A percentile compares a stretch with the other conserved stretches of the same genome.
Conservation (phyloP, 768 basidiomycete species). For the Sporobolomyces phaffii region DNA sequence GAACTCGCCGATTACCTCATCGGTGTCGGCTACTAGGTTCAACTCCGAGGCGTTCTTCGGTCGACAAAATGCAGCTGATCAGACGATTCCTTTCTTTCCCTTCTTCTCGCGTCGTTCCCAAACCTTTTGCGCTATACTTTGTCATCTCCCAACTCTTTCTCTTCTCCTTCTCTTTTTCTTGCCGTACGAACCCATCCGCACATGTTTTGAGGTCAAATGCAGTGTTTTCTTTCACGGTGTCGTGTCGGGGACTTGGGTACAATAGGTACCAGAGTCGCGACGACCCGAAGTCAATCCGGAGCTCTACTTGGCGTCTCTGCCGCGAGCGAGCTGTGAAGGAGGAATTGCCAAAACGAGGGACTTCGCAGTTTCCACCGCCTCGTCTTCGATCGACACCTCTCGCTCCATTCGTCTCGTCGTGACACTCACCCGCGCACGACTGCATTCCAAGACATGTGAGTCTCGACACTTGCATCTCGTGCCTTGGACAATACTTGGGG, state of each 20-base stretch:
- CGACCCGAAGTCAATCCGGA: no score
- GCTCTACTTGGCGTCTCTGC: no score
- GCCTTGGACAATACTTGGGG: no score
- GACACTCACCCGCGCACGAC: slow-evolving; percentile 10
- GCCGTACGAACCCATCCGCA: no score
- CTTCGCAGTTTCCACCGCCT: not conserved
- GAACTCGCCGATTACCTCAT: slow-evolving; percentile 73
- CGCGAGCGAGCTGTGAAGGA: no score
- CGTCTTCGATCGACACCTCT: not conserved
- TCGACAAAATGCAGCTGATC: no score
- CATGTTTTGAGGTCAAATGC: no score
- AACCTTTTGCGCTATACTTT: no score
- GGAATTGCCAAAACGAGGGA: no score
- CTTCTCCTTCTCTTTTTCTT: not conserved
- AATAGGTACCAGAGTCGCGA: no score
- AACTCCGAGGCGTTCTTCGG: not conserved
- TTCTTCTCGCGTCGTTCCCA: not conserved
- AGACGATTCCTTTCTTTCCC: not conserved
- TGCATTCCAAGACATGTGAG: slow-evolving; percentile 14
- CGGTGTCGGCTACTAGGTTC: slow-evolving; percentile 38
- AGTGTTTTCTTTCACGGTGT: no score
- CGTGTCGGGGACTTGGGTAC: no score
- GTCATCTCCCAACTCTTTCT: not conserved
- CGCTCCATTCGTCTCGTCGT: not conserved
- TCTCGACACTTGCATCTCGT: not conserved